Evolutionary conservation across 2,329 filamentous ascomycete species (phyloP), one percentile per base, ranked within the genome.

Genomic region (Neonectria ditissima): DNA sequence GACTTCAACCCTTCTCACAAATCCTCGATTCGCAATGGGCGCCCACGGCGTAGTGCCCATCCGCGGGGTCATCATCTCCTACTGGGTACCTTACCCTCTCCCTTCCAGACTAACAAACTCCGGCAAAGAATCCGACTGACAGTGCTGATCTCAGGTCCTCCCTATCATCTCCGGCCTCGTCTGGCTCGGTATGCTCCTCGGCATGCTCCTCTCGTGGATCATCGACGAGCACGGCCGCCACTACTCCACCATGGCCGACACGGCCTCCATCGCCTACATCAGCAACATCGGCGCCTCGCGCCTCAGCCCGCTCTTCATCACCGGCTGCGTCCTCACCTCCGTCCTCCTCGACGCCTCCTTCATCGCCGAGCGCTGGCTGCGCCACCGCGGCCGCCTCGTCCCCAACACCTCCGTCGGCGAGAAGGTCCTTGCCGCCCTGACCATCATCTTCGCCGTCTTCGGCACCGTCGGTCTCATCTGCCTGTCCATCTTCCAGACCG

Each of bases 401-500:
- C 91, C 88, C 66, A 97, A 97, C 79, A 80, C 85, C 11, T 88
- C 86, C 8, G 69, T 73, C 9, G 81, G 78, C 61, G 89, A 94
- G 75, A 92, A 91, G 78, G 71, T 88, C 4, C 82, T 93, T 22
- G 88, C 84, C 6, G 77, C 75, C 2, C 77, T 92, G 45, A 86
- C 86, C 47, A 92, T 94, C 51, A 45, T 89, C 30, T 88, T 90
- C 65, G 92, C 94, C 11, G 75, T 95, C 45, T 79, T 90, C 24
- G 96, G 96, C 55, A 94, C 92, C 0, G 84, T 85, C 0, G 95
- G 95, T 4, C 80, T 99, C 47, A 93, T 97, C 67, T 83, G 94
- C 6, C 84, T 99, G 43, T 90, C 90, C 67, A 89, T 97, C 70
- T 97, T 97, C 78, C 93, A 98, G 78, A 96, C 93, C 0, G 79